Evolutionary conservation across 768 basidiomycete species (phyloP).

Genomic region (Gymnopilus dilepis): DNA sequence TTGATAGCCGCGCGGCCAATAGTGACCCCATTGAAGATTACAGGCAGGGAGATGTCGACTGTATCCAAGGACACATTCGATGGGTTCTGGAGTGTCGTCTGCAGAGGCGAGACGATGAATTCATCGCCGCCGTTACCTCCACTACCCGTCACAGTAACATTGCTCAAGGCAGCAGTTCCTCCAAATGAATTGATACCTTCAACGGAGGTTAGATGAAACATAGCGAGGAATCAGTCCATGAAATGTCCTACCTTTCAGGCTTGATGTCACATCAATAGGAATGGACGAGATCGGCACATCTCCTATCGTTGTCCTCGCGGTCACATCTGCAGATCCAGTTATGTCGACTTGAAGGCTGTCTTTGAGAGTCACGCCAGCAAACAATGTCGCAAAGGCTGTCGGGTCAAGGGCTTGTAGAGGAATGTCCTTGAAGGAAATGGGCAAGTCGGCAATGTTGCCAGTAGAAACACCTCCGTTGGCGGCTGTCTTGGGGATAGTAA

Average conservation of each 20-base stretch:
- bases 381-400: conserved; percentile 58
- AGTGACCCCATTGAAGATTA: conserved; percentile 56
- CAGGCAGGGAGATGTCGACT: conserved; percentile 60
- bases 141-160: conserved; percentile 67
- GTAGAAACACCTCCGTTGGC: conserved; percentile 70
- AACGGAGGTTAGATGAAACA: not conserved
- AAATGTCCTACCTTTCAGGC: conserved; percentile 49
- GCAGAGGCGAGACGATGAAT: conserved; percentile 63
- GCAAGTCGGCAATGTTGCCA: conserved; percentile 65
- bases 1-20: conserved; percentile 65
- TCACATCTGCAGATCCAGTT: conserved; percentile 62
- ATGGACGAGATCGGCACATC: conserved; percentile 69
- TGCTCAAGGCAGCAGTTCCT: conserved; percentile 52
- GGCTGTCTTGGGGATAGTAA: conserved; percentile 52
- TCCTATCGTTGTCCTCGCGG: conserved; percentile 66
- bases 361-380: conserved; percentile 62
- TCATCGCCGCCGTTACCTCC: conserved; percentile 65
- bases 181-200: conserved; percentile 69
- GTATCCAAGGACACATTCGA: conserved; percentile 71
- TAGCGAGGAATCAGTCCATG: not conserved
- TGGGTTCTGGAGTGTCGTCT: conserved; percentile 64
- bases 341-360: conserved; percentile 50
- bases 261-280: conserved; percentile 63
- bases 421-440: conserved; percentile 59
- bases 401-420: conserved; percentile 62